These are phyloP conservation scores for Neonectria magnoliae DNA, from an alignment of 2,329 filamentous ascomycete species.

Conservation along the genomic window DNA sequence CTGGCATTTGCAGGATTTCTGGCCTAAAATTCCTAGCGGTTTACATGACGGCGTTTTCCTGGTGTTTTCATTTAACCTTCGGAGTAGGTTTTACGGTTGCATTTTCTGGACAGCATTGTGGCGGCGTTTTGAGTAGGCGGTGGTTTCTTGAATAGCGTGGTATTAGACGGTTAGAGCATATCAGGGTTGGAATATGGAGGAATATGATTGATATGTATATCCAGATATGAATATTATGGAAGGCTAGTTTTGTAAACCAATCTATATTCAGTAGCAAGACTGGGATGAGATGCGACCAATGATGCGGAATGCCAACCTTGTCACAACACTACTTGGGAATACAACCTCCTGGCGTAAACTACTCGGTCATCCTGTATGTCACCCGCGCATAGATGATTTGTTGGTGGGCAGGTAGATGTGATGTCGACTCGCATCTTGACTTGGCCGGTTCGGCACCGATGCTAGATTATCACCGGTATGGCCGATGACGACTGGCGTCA, in stretches of 20 bases:
- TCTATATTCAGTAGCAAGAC: no score
- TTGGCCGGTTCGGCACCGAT: conserved; percentile 39
- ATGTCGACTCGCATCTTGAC: background rate
- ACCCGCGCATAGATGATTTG: background rate
- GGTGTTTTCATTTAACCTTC: background rate
- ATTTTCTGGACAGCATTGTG: background rate
- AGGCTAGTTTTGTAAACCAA: background rate
- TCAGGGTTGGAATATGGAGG: background rate
- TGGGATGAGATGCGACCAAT: background rate
- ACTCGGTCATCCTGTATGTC: background rate
- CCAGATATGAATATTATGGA: background rate
- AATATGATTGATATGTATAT: background rate
- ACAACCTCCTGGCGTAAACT: background rate
- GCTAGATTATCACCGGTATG: conserved; percentile 31
- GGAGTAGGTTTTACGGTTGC: background rate
- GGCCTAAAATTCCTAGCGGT: conserved; percentile 6
- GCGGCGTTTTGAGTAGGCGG: background rate
- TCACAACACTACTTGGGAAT: background rate
- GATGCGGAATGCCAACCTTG: background rate
- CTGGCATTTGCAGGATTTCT: conserved; percentile 33
- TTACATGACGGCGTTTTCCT: background rate
- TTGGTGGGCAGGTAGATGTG: no score
- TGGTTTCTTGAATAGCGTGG: background rate
- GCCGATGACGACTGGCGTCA: conserved; percentile 12
- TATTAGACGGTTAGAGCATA: background rate